Conservation (phyloP, 305 asterid species). For the Solanum aculeatissimum region DNA sequence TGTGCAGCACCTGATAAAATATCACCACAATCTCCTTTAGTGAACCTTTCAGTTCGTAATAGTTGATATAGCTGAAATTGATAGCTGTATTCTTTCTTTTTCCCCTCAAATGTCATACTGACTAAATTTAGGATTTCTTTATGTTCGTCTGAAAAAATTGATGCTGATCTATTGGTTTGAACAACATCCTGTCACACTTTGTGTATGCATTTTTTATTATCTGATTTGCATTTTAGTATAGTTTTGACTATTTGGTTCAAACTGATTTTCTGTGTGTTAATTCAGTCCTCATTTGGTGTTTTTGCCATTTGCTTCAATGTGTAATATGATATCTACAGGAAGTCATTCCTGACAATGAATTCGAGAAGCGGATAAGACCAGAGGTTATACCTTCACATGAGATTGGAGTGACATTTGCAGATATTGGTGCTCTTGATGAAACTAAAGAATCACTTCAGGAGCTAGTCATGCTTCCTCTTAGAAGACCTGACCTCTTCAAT, state of each 20-base stretch:
- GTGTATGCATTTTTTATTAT: neutral
- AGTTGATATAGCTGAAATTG: neutral
- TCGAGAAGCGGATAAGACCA: slow-evolving; percentile 90
- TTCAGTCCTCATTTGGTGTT: neutral
- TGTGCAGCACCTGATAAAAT: slow-evolving; percentile 13
- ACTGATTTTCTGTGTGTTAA: neutral
- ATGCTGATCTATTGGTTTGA: neutral
- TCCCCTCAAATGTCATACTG: neutral
- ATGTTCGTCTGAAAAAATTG: neutral
- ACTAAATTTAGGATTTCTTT: neutral
- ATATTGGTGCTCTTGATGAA: slow-evolving; percentile 82
- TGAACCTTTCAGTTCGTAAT: neutral
- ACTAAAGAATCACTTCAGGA: slow-evolving; percentile 96
- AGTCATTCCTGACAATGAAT: slow-evolving; percentile 84
- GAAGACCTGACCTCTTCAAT: slow-evolving; percentile 88
- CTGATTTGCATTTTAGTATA: neutral
- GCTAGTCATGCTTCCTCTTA: slow-evolving; percentile 97
- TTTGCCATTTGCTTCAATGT: neutral
- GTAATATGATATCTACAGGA: slow-evolving; percentile 44
- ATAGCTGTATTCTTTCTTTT: neutral
- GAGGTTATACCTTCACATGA: slow-evolving; percentile 92
- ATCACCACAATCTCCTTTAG: neutral
- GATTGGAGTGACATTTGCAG: slow-evolving; percentile 81
- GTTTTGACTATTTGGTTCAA: neutral
- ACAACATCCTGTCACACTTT: neutral